phyloP scores from a whole-genome alignment of 768 basidiomycete genomes.

The Suillus spraguei region DNA sequence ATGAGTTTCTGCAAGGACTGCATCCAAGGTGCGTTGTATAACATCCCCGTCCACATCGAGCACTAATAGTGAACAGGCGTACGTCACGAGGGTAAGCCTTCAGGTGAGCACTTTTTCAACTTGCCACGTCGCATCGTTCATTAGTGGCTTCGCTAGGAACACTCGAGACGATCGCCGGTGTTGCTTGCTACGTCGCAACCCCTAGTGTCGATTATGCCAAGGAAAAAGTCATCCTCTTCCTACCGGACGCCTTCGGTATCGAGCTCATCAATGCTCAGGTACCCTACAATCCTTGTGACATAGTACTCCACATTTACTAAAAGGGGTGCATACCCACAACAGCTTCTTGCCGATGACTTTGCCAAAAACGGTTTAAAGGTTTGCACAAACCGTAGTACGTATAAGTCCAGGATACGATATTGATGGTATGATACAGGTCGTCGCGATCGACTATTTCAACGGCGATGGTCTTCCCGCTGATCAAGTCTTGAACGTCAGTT shows the following conservation, averaged over 20 bases:
- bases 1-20: conserved; percentile 64
- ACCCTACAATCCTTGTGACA: conserved; percentile 12
- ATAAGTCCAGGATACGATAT: neutral
- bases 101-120: conserved; percentile 35
- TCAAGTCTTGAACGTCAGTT: conserved; percentile 14
- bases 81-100: conserved; percentile 49
- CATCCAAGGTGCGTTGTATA: conserved; percentile 44
- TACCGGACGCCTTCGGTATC: conserved; percentile 56
- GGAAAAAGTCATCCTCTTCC: conserved; percentile 56
- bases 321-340: neutral
- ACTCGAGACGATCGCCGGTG: conserved; percentile 48
- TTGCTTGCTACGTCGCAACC: conserved; percentile 54
- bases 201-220: conserved; percentile 52
- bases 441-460: conserved; percentile 40
- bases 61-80: conserved; percentile 38
- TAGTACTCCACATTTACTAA: neutral
- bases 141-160: conserved; percentile 38
- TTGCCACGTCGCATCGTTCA: neutral
- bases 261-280: conserved; percentile 50
- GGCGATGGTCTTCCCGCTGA: conserved; percentile 37
- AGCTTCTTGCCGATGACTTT: conserved; percentile 39
- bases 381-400: neutral
- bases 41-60: neutral
- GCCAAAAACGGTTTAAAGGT: conserved; percentile 43
- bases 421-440: conserved; percentile 17